A percentile compares a stretch with the other conserved stretches of the same genome.
These are phyloP conservation scores for Corymbia maculata DNA, from an alignment of 345 rosid genomes.

Conservation along the genomic window DNA sequence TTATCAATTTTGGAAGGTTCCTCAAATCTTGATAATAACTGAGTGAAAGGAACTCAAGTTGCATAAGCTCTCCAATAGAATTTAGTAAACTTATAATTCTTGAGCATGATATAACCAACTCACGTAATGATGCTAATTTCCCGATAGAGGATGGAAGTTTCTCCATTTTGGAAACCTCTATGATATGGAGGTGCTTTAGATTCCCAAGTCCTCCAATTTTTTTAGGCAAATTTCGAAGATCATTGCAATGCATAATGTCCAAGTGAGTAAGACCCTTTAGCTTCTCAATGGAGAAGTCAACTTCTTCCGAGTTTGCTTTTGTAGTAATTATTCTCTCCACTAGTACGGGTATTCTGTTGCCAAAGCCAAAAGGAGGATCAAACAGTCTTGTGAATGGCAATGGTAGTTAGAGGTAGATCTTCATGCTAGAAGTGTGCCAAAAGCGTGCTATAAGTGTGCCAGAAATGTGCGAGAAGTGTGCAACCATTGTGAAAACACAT, in stretches of 20 bases:
- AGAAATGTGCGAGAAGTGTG: too few relatives aligned
- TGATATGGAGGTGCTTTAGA: not conserved
- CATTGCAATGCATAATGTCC: not conserved
- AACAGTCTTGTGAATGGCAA: too few relatives aligned
- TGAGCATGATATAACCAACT: not conserved
- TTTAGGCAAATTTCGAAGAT: not conserved
- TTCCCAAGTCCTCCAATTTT: not conserved
- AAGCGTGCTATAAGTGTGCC: too few relatives aligned
- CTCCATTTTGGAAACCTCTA: not conserved
- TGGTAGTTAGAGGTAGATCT: too few relatives aligned
- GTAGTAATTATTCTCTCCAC: too few relatives aligned
- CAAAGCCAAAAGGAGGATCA: too few relatives aligned
- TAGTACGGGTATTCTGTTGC: too few relatives aligned
- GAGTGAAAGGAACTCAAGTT: not conserved
- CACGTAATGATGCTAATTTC: too few relatives aligned
- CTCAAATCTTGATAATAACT: accelerated
- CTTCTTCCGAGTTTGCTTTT: not conserved
- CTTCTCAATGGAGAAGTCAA: not conserved
- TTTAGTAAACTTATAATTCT: not conserved
- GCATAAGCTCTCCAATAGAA: not conserved
- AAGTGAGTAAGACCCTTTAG: not conserved
- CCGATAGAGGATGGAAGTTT: not conserved
- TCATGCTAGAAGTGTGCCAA: too few relatives aligned
- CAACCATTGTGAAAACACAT: too few relatives aligned
- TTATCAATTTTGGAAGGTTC: not conserved